A percentile compares a stretch with the other conserved stretches of the same genome.
Evolutionary conservation across 352 stramenopile species (phyloP).

Genomic region (Hyaloperonospora arabidopsidis): DNA sequence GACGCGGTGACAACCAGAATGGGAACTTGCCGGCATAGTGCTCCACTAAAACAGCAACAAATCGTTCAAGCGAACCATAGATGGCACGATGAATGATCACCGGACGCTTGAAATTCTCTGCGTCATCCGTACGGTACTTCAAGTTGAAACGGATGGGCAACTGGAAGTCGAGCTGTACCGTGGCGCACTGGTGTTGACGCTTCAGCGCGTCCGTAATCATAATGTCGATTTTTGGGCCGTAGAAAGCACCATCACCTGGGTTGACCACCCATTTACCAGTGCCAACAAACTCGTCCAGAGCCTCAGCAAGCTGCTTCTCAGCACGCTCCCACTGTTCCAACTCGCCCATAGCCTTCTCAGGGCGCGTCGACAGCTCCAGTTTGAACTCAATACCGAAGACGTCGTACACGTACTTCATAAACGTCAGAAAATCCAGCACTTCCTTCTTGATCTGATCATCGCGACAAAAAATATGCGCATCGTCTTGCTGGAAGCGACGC

Average conservation of each 20-base stretch:
- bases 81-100: constrained; percentile 98
- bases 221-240: constrained; percentile 99
- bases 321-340: constrained; percentile 88
- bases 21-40: constrained; percentile 98
- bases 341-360: constrained; percentile 94
- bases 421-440: constrained; percentile 88
- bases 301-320: constrained; percentile 70
- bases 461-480: constrained; percentile 97
- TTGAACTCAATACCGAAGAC: constrained; percentile 97
- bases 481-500: constrained; percentile 95
- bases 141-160: constrained; percentile 98
- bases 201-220: constrained; percentile 96
- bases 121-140: constrained; percentile 78
- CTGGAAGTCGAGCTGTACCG: constrained; percentile 98
- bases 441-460: constrained; percentile 90
- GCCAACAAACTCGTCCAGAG: constrained; percentile 92
- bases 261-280: constrained; percentile 95
- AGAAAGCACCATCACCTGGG: constrained; percentile 97
- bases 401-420: constrained; percentile 98
- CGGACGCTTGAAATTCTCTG: constrained; percentile 79
- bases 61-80: constrained; percentile 95
- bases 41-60: constrained; percentile 97
- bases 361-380: constrained; percentile 94
- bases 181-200: constrained; percentile 96
- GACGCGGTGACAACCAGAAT: constrained; percentile 95